Evolutionary conservation across 768 basidiomycete species (phyloP).

Genomic region (Tricholoma terreum): DNA sequence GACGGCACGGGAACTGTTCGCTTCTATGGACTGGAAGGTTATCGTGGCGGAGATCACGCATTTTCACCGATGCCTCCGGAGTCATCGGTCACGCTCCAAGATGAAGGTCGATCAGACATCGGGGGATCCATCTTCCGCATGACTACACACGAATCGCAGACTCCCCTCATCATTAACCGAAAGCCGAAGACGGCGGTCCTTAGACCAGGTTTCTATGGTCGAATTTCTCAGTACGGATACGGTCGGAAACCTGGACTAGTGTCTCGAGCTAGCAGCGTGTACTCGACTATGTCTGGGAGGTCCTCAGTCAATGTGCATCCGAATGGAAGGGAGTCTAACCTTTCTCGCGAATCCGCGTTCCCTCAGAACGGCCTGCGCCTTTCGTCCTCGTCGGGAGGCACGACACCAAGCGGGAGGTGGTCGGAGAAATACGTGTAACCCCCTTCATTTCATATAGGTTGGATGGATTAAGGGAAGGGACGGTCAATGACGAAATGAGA

Average conservation of each 20-base stretch:
- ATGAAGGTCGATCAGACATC: constrained; percentile 4
- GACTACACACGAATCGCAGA: constrained; percentile 13
- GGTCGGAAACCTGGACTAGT: constrained; percentile 5
- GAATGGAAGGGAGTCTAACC: neutral
- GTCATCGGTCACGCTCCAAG: constrained; percentile 2
- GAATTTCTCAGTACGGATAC: constrained; percentile 5
- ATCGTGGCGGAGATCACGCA: constrained; percentile 10
- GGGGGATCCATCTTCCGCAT: constrained; percentile 7
- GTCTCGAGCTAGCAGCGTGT: constrained; percentile 23
- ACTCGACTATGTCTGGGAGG: constrained; percentile 20
- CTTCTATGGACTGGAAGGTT: constrained; percentile 24
- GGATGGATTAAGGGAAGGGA: neutral
- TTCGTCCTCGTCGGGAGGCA: constrained; percentile 5
- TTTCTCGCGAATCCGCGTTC: constrained; percentile 10
- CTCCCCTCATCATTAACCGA: constrained; percentile 10
- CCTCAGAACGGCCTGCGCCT: constrained; percentile 14
- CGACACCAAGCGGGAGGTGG: neutral
- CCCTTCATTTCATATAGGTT: constrained; percentile 13
- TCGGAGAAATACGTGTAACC: constrained; percentile 6
- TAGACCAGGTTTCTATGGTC: constrained; percentile 5
- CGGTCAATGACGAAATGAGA: no score
- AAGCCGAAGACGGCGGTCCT: constrained; percentile 13
- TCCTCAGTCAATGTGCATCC: constrained; percentile 3
- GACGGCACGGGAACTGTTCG: constrained; percentile 38
- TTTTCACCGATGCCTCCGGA: constrained; percentile 1